Percentiles rank a stretch among this genome's conserved stretches.
Conservation (phyloP, 805 yeast species). For the Maudiozyma turicensis region DNA sequence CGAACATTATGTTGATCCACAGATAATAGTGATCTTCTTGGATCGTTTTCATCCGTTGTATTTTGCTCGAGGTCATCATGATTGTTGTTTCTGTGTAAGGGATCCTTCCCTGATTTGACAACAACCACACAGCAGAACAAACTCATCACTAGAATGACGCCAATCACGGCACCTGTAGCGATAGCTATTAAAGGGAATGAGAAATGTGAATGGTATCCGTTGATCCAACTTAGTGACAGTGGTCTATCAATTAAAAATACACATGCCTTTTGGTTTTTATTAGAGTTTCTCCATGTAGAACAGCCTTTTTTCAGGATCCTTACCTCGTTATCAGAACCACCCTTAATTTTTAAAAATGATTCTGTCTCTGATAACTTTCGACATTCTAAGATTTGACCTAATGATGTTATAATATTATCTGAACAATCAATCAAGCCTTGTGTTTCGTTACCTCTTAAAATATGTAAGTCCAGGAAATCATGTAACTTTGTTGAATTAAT, state of each 20-base stretch:
- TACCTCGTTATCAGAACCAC: constrained; percentile 49
- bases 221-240: constrained; percentile 55
- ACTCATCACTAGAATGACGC: constrained; percentile 33
- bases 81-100: not conserved
- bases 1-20: not conserved
- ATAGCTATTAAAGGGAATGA: constrained; percentile 61
- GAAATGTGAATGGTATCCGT: constrained; percentile 41
- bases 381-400: constrained; percentile 36
- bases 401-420: constrained; percentile 33
- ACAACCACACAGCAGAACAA: constrained; percentile 10
- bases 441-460: constrained; percentile 51
- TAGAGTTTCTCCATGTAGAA: constrained; percentile 26
- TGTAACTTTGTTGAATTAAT: constrained; percentile 35
- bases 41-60: constrained; percentile 1
- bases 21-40: constrained; percentile 4
- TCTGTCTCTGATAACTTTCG: constrained; percentile 32
- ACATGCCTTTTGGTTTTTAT: constrained; percentile 33
- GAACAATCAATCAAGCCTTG: constrained; percentile 40
- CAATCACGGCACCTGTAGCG: constrained; percentile 56
- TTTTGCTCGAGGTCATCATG: not conserved
- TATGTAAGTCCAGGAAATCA: constrained; percentile 55
- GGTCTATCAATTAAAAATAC: constrained; percentile 61
- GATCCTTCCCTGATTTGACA: constrained; percentile 1
- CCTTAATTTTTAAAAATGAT: constrained; percentile 32
- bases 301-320: constrained; percentile 55